Conservation (phyloP, 192 early-diverging fungal genomes). For the Obelidium mucronatum region DNA sequence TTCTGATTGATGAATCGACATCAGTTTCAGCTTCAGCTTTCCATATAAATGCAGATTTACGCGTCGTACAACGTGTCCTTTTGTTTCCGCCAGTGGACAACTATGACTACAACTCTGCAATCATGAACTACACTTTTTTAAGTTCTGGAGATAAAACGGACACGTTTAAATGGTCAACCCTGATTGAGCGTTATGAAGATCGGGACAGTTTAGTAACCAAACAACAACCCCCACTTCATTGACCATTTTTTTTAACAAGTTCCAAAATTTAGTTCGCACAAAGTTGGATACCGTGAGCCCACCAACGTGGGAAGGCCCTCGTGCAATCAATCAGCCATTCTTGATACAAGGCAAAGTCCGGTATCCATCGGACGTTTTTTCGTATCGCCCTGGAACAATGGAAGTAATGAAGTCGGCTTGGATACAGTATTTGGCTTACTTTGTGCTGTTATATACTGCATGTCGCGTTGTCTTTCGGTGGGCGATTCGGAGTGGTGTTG, state of each 20-base stretch:
- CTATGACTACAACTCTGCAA: conserved; percentile 25
- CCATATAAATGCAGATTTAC: conserved; percentile 42
- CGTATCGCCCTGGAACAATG: conserved; percentile 37
- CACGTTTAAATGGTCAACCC: conserved; percentile 23
- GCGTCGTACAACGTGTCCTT: conserved; percentile 40
- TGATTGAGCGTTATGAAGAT: conserved; percentile 37
- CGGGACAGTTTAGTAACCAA: conserved; percentile 41
- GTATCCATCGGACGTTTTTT: conserved; percentile 28
- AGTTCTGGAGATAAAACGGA: not conserved
- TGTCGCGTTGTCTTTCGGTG: conserved; percentile 23
- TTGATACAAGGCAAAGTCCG: conserved; percentile 29
- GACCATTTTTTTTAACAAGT: conserved; percentile 17
- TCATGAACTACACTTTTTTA: conserved; percentile 36
- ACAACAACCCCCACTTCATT: too few relatives aligned
- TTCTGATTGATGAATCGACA: conserved; percentile 36
- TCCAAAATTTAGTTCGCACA: conserved; percentile 38
- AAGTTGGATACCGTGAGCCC: conserved; percentile 7
- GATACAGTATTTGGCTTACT: conserved; percentile 50
- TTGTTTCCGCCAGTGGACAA: conserved; percentile 35
- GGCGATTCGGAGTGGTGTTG: conserved; percentile 32
- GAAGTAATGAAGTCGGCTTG: conserved; percentile 50
- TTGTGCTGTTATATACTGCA: conserved; percentile 37
- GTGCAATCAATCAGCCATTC: conserved; percentile 40
- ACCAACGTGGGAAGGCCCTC: conserved; percentile 42
- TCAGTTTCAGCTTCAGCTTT: conserved; percentile 23